These are phyloP conservation scores for Arthrobotrys musiformis DNA, from an alignment of 2,329 filamentous ascomycete genomes.

Conservation along the genomic window DNA sequence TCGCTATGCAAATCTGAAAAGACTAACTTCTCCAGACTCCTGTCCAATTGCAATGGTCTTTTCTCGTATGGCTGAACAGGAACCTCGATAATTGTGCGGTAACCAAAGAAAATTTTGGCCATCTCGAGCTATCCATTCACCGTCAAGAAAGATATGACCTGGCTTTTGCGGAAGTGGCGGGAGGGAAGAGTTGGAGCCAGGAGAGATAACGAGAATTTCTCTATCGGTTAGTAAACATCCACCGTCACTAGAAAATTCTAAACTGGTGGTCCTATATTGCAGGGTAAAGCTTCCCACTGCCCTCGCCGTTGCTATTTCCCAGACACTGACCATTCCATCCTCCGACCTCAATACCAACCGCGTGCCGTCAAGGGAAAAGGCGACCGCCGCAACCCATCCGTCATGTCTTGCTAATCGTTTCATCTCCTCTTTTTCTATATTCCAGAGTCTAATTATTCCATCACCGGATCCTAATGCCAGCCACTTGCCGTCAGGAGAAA, in stretches of 20 bases:
- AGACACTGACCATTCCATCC: not conserved
- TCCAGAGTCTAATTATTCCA: conserved; percentile 64
- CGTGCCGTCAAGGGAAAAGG: conserved; percentile 22
- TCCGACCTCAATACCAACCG: not conserved
- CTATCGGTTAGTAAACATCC: not conserved
- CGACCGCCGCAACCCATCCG: not conserved
- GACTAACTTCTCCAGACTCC: not conserved
- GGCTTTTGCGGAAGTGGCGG: not conserved
- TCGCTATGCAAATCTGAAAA: not conserved
- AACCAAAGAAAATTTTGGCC: conserved; percentile 6
- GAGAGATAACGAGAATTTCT: not conserved
- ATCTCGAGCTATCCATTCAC: conserved; percentile 6
- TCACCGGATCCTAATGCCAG: conserved; percentile 35
- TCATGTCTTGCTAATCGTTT: too few relatives aligned
- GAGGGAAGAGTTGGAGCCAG: not conserved
- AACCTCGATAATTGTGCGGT: not conserved
- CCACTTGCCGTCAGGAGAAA: not conserved
- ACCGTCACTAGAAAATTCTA: not conserved
- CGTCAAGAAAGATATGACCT: not conserved
- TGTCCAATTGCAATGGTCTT: not conserved
- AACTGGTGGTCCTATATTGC: not conserved
- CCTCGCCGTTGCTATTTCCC: not conserved
- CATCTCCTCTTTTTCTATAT: not conserved
- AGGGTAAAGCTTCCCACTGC: too few relatives aligned
- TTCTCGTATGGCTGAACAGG: not conserved